Base-by-base conservation (phyloP, 169 alveolate genomes). In the Toxoplasma gondii region DNA sequence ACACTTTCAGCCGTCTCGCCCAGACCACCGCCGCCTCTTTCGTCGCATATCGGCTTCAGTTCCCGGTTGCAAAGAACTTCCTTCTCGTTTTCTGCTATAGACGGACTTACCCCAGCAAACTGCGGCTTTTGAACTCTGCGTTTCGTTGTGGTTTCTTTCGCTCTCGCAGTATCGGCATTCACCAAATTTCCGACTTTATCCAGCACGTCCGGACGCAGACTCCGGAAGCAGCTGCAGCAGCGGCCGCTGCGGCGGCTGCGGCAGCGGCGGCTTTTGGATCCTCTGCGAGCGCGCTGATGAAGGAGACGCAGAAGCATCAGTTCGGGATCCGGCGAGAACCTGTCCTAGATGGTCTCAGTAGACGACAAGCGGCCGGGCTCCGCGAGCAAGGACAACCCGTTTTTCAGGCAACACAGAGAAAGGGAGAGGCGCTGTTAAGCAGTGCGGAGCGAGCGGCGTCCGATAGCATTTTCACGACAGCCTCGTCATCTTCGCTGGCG, bases 181-280 rank as follows among this genome's bases (percentile, higher is more conserved):
- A 78, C 86, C 86, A 78, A n/a, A 17, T 78, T 45, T 78, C 86
- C 29, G 86, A 78, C 22, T 78, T 78, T n/a, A 78, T 78, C 45
- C 86, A 78, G 86, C 86, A 78, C 9, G 86, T 78, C 29, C 86
- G 86, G 44, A 78, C 86, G 44, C 86, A 78, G 45, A 78, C 86
- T 19, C 86, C 86, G 9, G 86, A 78, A 27, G 86, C 86, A 19
- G 86, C 86, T 4, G 86, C 86, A 31, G 86, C 86, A 31, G 86
- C 45, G 1, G 86, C 86, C 29, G 86, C 86, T 1, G 86, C 86
- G 43, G 86, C 86, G 39, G 86, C 86, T 16, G 86, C 86, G 9
- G 86, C 45, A 9, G 86, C 86, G 29, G 86, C 22, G 27, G 86
- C 86, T 10, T 38, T 78, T 38, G 86, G 86, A 5, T 78, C 86